Evolutionary conservation across 2,329 filamentous ascomycete genomes (phyloP), one percentile per base, ranked within the genome.

Genomic region (Ploettnerulaceae sp.): DNA sequence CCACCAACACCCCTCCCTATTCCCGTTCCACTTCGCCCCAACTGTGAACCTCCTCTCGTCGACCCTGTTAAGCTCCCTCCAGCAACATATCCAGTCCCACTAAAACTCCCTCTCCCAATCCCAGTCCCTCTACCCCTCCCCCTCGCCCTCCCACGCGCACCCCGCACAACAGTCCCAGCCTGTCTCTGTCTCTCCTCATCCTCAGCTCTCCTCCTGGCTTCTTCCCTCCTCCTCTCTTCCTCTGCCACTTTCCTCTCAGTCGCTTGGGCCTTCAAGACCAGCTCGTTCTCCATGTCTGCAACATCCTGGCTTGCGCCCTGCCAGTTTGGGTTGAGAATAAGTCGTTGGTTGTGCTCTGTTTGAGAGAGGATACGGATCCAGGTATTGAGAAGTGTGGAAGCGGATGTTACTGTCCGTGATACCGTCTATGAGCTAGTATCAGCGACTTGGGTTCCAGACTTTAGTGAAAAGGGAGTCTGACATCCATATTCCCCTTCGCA

Each of bases 321-420:
- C 89, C 91, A 98, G 48, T 81, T 74, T 2, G 89, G 86, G 61
- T 95, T 86, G 35, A 97, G 75, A 34, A 98, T 84, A 40, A 98
- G 73, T 18, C 93, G 82, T 66, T 97, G 90, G 64, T 95, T 97
- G 68, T 98, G 93, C 68, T 98, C 93, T 4, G 93, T 96, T 67
- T 98, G 93, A 5, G 89, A 93, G 9, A 98, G 78, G 56, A 98
- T 96, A 42, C 89, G 83, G 7, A 89, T 95, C 91, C 91, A 98
- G 12, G 90, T 95, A 60, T 94, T 89, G 24, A 98, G 81, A 11
- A 98, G 77, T 1, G 86, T 86, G 11, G 90, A 94, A 3, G 93
- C 89, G 45, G 90, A 91, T 56, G 78, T 77, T 32, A 97, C 89
- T 3, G 93, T 96, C 52, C 78, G 77, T 44, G 85, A 85, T 26